Evolutionary conservation across 352 stramenopile genomes (phyloP), one percentile per base, ranked within the genome.

Genomic region (Aphanomyces stellatus): DNA sequence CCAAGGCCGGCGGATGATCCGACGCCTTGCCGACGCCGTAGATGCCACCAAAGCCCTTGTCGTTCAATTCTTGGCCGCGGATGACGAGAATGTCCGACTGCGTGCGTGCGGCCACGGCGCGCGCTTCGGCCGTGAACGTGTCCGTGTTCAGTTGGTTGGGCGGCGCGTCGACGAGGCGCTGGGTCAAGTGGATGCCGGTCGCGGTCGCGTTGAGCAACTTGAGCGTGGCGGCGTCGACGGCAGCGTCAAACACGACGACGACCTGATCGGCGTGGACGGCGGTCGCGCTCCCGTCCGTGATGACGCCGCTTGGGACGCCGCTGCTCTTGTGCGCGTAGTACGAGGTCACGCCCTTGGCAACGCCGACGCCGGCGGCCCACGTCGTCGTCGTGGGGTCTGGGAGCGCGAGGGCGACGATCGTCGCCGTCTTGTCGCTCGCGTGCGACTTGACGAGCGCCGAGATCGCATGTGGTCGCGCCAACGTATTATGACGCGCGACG

Each of bases 21-120:
- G 93, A 87, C 15, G 87, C 93, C 74, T 97, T 96, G 25, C 94
- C 91, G 24, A 98, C 92, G 53, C 87, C 87, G 69, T 96, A 97
- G 55, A 98, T 86, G 10, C 93, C 94, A 42, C 94, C 93, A 62
- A 98, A 96, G 33, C 93, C 92, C 35, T 82, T 73, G 51, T 91
- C 77, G 48, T 75, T 75, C 43, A 99, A 79, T 65, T 97, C 88
- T 37, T 97, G 79, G 51, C 96, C 94, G 22, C 87, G 76, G 68
- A 98, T 97, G 51, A 98, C 84, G 41, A 74, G 79, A n/a, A 76
- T 72, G 62, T 79, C 77, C 1, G 80, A 71, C 22, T 79, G 81
- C 15, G 92, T 90, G 19, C 79, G 77, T 43, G 75, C 85, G 46
- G 72, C 81, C 34, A 80, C 77, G n/a, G 70, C 78, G 37, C 70